phyloP scores from a whole-genome alignment of 768 basidiomycete species.

The Brasilioporus rufonigricans region DNA sequence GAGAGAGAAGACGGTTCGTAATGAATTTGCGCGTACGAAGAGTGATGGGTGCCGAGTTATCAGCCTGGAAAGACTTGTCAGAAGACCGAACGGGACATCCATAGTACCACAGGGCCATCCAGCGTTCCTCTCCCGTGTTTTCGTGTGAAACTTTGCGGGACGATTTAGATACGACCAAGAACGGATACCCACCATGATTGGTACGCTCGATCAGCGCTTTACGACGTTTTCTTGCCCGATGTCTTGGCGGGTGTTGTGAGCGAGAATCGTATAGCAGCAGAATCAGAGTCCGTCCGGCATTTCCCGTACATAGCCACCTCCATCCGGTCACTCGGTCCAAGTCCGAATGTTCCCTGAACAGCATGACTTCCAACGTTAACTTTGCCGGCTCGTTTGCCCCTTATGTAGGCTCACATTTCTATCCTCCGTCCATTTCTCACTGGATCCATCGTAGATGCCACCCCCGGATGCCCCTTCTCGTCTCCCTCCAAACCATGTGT shows the following conservation, averaged over 20 bases:
- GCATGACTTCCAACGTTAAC: constrained; percentile 5
- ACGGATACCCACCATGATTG: constrained; percentile 37
- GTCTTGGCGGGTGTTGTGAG: constrained; percentile 26
- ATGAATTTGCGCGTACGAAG: constrained; percentile 99
- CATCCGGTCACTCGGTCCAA: neutral
- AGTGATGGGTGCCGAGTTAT: constrained; percentile 82
- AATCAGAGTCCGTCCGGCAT: constrained; percentile 41
- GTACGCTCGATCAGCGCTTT: constrained; percentile 14
- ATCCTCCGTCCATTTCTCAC: constrained; percentile 2
- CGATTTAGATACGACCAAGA: constrained; percentile 7
- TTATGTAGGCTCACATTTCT: constrained; percentile 42
- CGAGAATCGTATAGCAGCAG: constrained; percentile 1
- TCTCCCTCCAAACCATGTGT: too few relatives aligned
- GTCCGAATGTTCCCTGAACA: neutral
- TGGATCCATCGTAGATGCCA: constrained; percentile 40
- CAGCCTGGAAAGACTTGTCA: constrained; percentile 50
- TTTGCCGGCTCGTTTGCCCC: constrained; percentile 53
- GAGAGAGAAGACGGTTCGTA: constrained; percentile 95
- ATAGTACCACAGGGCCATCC: constrained; percentile 25
- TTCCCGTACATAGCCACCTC: constrained; percentile 38
- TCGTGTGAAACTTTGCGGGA: constrained; percentile 4
- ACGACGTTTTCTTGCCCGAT: constrained; percentile 25
- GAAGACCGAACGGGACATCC: constrained; percentile 23
- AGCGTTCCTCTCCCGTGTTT: constrained; percentile 10
- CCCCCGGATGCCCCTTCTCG: constrained; percentile 61